Base-by-base conservation (phyloP, 108 stramenopile species). In the Cyclostephanos tholiformis region DNA sequence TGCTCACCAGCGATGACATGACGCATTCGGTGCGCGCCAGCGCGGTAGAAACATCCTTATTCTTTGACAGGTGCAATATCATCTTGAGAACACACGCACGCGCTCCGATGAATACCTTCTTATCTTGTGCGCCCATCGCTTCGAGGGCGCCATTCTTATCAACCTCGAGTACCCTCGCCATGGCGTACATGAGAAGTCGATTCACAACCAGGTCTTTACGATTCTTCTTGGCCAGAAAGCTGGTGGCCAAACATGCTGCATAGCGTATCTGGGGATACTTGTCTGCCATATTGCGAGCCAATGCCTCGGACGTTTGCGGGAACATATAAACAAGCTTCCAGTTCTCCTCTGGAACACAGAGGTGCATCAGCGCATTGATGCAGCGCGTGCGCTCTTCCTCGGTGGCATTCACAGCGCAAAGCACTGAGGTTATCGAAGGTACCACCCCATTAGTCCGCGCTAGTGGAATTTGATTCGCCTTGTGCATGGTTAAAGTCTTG, bases 361-460 rank as follows among this genome's bases (percentile, higher is more conserved):
- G 71, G 35, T 82, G 76, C 80, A 82, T 82, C 7, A 82, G 43
- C 22, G 80, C 76, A 67, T 77, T 77, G 71, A 76, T 82, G 49
- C 80, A 77, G 6, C 80, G 76, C 4, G 71, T 77, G 11, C 80
- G 70, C 61, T 82, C 80, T 64, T 82, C 80, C 27, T 77, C 76
- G 19, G 48, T 67, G 23, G 80, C 75, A 23, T 68, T 71, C 36
- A 77, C 80, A 26, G 67, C 61, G 48, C 80, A 77, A 41, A 82
- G 51, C 14, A 77, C 80, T 9, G 65, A 70, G 32, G 71, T 73
- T 9, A 82, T 69, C 17, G 53, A 38, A 52, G 76, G 57, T 36
- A 82, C 71, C 2, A 82, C 80, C 10, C 76, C 80, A 2, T 56
- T 63, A 6, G 80, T 82, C 36, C 80, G 44, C 30, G 71, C 80